Evolutionary conservation across 2,329 filamentous ascomycete species (phyloP).

Genomic region (Coccinonectria pachysandricola): DNA sequence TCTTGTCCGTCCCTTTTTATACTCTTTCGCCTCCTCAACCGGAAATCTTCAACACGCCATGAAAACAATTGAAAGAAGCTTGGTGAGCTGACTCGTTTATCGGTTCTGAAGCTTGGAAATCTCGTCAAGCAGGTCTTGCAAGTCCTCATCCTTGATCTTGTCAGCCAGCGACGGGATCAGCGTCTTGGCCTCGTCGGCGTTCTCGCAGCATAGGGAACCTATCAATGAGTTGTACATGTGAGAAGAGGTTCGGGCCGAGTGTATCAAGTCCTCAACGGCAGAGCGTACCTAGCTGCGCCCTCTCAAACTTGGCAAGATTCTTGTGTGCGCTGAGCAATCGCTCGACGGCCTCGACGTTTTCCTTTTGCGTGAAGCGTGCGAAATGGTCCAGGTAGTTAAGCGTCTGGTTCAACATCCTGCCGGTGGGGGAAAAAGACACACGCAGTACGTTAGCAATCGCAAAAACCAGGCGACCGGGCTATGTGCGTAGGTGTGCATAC

Average conservation of each 20-base stretch:
- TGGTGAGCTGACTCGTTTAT: constrained; percentile 10
- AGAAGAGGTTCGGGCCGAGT: not conserved
- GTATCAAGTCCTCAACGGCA: too few species aligned
- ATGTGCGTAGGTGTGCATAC: constrained; percentile 37
- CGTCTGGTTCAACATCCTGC: constrained; percentile 72
- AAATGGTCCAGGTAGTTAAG: constrained; percentile 91
- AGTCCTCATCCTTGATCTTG: constrained; percentile 83
- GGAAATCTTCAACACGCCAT: constrained; percentile 1
- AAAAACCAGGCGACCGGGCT: not conserved
- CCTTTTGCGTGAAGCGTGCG: constrained; percentile 88
- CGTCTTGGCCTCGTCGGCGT: constrained; percentile 90
- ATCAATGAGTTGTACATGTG: constrained; percentile 3
- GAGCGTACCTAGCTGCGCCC: constrained; percentile 80
- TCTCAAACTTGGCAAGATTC: constrained; percentile 83
- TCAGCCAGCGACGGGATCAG: constrained; percentile 80
- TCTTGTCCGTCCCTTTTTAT: constrained; percentile 9
- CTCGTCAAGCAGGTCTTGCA: constrained; percentile 83
- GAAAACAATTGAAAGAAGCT: constrained; percentile 1
- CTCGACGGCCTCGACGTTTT: constrained; percentile 91
- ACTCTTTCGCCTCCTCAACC: constrained; percentile 3
- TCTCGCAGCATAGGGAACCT: constrained; percentile 89
- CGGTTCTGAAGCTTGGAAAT: constrained; percentile 63
- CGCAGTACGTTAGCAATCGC: constrained; percentile 1
- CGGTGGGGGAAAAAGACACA: constrained; percentile 5
- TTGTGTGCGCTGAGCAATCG: constrained; percentile 69